Conservation (phyloP, 2,329 filamentous ascomycete species). For the Penicillium expansum region DNA sequence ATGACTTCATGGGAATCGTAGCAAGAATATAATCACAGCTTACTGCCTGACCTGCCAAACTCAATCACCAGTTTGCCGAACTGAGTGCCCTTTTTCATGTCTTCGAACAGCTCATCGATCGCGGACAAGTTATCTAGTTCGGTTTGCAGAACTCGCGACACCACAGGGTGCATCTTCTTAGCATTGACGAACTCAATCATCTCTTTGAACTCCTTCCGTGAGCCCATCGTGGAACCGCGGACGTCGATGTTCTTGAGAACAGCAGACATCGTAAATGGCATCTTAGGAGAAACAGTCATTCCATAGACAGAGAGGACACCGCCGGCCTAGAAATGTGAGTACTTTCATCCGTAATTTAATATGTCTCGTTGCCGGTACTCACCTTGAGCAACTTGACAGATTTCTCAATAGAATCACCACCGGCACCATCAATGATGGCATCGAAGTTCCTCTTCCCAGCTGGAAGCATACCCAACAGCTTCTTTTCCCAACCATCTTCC, state of each 20-base stretch:
- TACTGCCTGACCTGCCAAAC: conserved; percentile 49
- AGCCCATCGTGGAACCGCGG: conserved; percentile 86
- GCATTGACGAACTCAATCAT: conserved; percentile 80
- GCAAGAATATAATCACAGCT: conserved; percentile 32
- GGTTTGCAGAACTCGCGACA: conserved; percentile 66
- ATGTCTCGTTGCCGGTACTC: conserved; percentile 15
- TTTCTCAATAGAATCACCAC: conserved; percentile 75
- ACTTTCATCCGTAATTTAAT: neutral
- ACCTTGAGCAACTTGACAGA: conserved; percentile 67
- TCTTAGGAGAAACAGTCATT: conserved; percentile 83
- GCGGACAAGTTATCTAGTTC: conserved; percentile 72
- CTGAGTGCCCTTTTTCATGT: conserved; percentile 81
- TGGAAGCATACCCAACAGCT: conserved; percentile 59
- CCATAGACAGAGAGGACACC: conserved; percentile 85
- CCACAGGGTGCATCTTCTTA: conserved; percentile 71
- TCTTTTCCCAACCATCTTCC: conserved; percentile 75
- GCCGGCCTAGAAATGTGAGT: conserved; percentile 53
- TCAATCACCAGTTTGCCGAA: conserved; percentile 91
- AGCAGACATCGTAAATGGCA: conserved; percentile 81
- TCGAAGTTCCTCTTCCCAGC: conserved; percentile 68
- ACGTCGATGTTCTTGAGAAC: conserved; percentile 87
- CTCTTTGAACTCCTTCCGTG: conserved; percentile 79
- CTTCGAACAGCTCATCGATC: conserved; percentile 80
- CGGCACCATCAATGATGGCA: conserved; percentile 85
- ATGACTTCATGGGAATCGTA: neutral